phyloP scores from a whole-genome alignment of 1,139 yeast species.

The Saccharomycopsis phalli region DNA sequence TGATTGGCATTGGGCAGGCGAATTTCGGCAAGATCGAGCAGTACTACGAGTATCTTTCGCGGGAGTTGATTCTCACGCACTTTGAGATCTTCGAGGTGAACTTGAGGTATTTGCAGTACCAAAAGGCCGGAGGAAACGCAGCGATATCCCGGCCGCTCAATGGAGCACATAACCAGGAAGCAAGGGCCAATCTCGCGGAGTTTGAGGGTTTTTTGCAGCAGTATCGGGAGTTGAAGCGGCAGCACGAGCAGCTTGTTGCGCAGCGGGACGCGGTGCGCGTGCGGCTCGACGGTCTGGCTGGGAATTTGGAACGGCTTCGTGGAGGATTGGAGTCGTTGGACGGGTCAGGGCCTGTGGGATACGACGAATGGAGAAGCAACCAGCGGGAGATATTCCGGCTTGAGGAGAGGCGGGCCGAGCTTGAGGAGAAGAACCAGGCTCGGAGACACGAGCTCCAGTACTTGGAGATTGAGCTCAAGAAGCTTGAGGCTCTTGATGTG shows the following conservation, averaged over 20 bases:
- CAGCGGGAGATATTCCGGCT: constrained; percentile 33
- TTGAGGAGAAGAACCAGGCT: constrained; percentile 31
- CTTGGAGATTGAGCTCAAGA: constrained; percentile 54
- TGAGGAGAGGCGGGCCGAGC: constrained; percentile 33
- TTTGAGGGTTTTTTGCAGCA: constrained; percentile 25
- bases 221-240: constrained; percentile 22
- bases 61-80: constrained; percentile 18
- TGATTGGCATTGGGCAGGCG: constrained; percentile 37
- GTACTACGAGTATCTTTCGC: constrained; percentile 35
- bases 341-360: constrained; percentile 23
- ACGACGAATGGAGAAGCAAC: constrained; percentile 23
- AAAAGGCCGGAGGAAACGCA: constrained; percentile 8
- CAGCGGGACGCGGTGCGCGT: constrained; percentile 33
- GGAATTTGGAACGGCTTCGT: constrained; percentile 34
- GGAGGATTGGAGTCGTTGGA: constrained; percentile 28
- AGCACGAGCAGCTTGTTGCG: constrained; percentile 21
- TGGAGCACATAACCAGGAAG: constrained; percentile 23
- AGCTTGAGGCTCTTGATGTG: constrained; percentile 46
- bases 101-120: constrained; percentile 14
- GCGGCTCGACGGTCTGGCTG: constrained; percentile 34
- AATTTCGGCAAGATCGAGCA: constrained; percentile 33
- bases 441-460: constrained; percentile 51
- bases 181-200: constrained; percentile 26
- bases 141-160: constrained; percentile 7
- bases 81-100: constrained; percentile 19